Evolutionary conservation across 2,329 filamentous ascomycete genomes (phyloP).

Genomic region (Microdochium nivale): DNA sequence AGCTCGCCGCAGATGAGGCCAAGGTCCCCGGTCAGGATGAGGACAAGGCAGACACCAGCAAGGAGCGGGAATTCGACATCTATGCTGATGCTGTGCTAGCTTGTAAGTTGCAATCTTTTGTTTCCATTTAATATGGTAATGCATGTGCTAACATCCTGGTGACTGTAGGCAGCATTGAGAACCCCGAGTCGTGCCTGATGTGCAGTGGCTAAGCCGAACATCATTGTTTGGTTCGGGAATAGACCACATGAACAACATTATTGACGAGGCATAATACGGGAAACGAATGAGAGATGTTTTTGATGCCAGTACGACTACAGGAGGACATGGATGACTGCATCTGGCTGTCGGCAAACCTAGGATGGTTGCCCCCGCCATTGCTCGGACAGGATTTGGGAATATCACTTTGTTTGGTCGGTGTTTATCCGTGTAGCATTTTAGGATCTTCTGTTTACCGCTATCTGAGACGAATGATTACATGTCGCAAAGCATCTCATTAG

Average conservation of each 20-base stretch:
- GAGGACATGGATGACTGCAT: background rate
- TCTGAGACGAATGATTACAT: too few relatives aligned
- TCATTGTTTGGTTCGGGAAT: background rate
- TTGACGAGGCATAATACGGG: conserved; percentile 1
- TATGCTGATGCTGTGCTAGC: conserved; percentile 87
- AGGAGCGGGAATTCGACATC: conserved; percentile 79
- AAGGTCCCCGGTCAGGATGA: conserved; percentile 54
- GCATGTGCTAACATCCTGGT: conserved; percentile 15
- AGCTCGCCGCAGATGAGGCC: conserved; percentile 41
- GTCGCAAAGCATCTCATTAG: too few relatives aligned
- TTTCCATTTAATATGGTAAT: background rate
- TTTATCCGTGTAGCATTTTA: background rate
- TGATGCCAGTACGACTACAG: background rate
- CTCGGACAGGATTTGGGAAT: background rate
- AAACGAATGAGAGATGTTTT: background rate
- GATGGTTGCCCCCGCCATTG: background rate
- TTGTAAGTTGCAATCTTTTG: conserved; percentile 50
- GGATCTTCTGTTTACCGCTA: background rate
- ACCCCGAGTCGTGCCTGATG: conserved; percentile 92
- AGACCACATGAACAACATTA: conserved; percentile 2
- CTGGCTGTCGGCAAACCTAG: background rate
- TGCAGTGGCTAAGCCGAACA: conserved; percentile 68
- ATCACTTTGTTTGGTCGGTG: background rate
- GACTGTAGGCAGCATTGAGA: conserved; percentile 76
- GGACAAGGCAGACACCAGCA: conserved; percentile 62